Percentiles rank a stretch among this genome's conserved stretches.
phyloP scores from a whole-genome alignment of 2,329 filamentous ascomycete genomes.

The Penicillium sp. region DNA sequence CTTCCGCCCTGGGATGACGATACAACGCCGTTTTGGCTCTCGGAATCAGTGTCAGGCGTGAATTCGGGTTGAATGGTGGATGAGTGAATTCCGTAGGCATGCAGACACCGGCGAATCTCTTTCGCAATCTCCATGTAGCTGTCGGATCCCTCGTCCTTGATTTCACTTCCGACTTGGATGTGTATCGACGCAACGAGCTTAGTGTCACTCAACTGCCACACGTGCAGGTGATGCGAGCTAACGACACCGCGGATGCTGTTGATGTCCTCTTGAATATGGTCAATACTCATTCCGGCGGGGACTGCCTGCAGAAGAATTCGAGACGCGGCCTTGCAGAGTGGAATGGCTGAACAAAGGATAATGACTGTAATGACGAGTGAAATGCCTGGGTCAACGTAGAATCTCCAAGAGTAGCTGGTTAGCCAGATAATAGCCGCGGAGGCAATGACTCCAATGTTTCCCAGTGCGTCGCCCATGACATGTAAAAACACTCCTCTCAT shows the following conservation, averaged over 20 bases:
- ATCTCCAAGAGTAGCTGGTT: slow-evolving; percentile 73
- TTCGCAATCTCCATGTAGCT: slow-evolving; percentile 89
- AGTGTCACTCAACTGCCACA: slow-evolving; percentile 95
- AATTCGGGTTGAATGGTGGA: slow-evolving; percentile 96
- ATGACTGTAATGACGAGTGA: slow-evolving; percentile 89
- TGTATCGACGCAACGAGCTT: slow-evolving; percentile 92
- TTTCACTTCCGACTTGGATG: slow-evolving; percentile 85
- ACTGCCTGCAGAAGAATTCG: slow-evolving; percentile 93
- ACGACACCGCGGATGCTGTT: slow-evolving; percentile 77
- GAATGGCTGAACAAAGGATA: slow-evolving; percentile 53
- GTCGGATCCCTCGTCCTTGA: slow-evolving; percentile 70
- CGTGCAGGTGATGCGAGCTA: slow-evolving; percentile 91
- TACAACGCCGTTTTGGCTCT: slow-evolving; percentile 17
- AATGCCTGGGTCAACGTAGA: slow-evolving; percentile 86
- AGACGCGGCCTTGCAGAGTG: slow-evolving; percentile 49
- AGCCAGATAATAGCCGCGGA: slow-evolving; percentile 89
- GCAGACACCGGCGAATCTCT: slow-evolving; percentile 79
- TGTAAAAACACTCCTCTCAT: slow-evolving; percentile 75
- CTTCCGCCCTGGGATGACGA: not conserved
- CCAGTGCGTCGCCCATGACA: slow-evolving; percentile 49
- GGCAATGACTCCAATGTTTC: slow-evolving; percentile 46
- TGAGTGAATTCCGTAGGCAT: slow-evolving; percentile 93
- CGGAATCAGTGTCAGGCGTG: slow-evolving; percentile 32
- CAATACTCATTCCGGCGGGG: slow-evolving; percentile 78
- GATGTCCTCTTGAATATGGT: slow-evolving; percentile 91